These are phyloP conservation scores for Dactylellina cionopaga DNA, from an alignment of 2,329 filamentous ascomycete species.

Conservation along the genomic window DNA sequence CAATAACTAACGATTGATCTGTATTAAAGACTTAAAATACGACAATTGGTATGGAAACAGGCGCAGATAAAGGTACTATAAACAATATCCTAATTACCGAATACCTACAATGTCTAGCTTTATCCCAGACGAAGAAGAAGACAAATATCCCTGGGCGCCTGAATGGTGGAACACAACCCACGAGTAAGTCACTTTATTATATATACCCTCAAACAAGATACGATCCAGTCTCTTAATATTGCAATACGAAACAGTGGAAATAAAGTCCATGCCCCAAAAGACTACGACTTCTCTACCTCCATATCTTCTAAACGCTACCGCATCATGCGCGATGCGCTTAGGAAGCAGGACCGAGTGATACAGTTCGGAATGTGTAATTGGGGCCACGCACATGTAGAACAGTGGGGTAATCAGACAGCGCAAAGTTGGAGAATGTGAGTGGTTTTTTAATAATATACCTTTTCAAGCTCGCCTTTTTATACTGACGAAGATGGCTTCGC, in stretches of 20 bases:
- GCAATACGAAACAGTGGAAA: constrained; percentile 14
- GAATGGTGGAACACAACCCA: constrained; percentile 43
- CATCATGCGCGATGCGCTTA: constrained; percentile 67
- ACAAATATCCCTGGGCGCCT: constrained; percentile 48
- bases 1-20: too few species aligned
- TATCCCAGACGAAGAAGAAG: constrained; percentile 45
- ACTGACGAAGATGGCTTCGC: not conserved
- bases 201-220: constrained; percentile 60
- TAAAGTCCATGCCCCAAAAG: constrained; percentile 60
- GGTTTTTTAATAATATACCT: not conserved
- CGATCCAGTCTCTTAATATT: constrained; percentile 62
- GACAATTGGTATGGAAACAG: constrained; percentile 66
- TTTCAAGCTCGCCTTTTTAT: not conserved
- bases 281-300: constrained; percentile 66
- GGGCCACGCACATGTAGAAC: constrained; percentile 65
- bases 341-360: constrained; percentile 63
- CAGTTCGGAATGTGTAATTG: constrained; percentile 68
- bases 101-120: too few species aligned
- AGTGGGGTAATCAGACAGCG: constrained; percentile 65
- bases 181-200: constrained; percentile 34
- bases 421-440: constrained; percentile 62
- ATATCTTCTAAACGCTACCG: constrained; percentile 64
- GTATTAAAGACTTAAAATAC: constrained; percentile 65
- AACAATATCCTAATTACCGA: not conserved
- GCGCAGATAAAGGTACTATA: too few species aligned